Conservation (phyloP, 2,329 filamentous ascomycete genomes). For the Xylaria sp. region DNA sequence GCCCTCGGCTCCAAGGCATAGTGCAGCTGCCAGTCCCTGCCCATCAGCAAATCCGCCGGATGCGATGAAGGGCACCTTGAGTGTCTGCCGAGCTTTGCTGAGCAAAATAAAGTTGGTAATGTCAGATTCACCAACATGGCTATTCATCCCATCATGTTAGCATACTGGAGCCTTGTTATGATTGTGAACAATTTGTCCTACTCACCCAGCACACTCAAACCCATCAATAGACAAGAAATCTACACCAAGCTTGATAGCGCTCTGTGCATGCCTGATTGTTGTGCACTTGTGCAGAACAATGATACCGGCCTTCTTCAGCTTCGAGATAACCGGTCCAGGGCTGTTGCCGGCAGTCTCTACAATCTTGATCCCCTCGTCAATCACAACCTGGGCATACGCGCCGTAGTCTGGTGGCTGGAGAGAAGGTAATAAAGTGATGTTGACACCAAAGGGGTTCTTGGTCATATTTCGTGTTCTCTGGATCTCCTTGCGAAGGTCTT, state of each 20-base stretch:
- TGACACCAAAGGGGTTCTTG: slow-evolving; percentile 83
- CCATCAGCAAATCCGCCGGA: slow-evolving; percentile 96
- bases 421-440: slow-evolving; percentile 90
- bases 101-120: slow-evolving; percentile 92
- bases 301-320: slow-evolving; percentile 79
- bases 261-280: slow-evolving; percentile 89
- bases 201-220: slow-evolving; percentile 86
- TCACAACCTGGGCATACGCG: slow-evolving; percentile 88
- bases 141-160: slow-evolving; percentile 22
- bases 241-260: slow-evolving; percentile 90
- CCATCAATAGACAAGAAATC: slow-evolving; percentile 97
- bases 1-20: slow-evolving; percentile 88
- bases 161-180: slow-evolving; percentile 15
- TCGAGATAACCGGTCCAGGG: slow-evolving; percentile 86
- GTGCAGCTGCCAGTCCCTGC: slow-evolving; percentile 86
- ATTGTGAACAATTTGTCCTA: slow-evolving; percentile 19
- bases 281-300: slow-evolving; percentile 97
- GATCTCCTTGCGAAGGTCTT: slow-evolving; percentile 93
- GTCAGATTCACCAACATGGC: slow-evolving; percentile 82
- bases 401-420: slow-evolving; percentile 90
- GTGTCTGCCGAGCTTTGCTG: slow-evolving; percentile 79
- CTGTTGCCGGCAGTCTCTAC: slow-evolving; percentile 92
- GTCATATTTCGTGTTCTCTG: slow-evolving; percentile 82
- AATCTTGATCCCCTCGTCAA: slow-evolving; percentile 89
- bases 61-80: slow-evolving; percentile 90